Conservation (phyloP, 768 basidiomycete species). For the Boletus tylopilopsis region DNA sequence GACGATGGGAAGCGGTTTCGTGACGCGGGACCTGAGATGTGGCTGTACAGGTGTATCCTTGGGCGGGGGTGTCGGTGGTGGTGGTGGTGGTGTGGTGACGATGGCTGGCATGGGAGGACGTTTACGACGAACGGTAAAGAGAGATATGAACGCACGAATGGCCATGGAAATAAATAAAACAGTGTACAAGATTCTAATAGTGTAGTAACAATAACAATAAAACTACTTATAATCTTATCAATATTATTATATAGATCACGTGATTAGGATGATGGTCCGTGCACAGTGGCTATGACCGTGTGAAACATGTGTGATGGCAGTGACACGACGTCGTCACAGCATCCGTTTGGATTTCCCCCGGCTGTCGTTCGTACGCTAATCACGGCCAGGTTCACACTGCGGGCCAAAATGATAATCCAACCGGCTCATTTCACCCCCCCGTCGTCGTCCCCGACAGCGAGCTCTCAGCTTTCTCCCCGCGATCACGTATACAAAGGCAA, state of each 20-base stretch:
- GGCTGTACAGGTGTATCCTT: slow-evolving; percentile 13
- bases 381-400: slow-evolving; percentile 35
- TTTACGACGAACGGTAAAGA: slow-evolving; percentile 12
- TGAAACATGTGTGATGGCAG: slow-evolving; percentile 24
- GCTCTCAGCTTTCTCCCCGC: slow-evolving; percentile 7
- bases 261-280: slow-evolving; percentile 22
- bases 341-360: slow-evolving; percentile 32
- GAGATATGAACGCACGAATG: slow-evolving; percentile 11
- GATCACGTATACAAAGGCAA: slow-evolving; percentile 54
- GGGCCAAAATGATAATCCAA: slow-evolving; percentile 32
- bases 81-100: not conserved
- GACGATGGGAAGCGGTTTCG: slow-evolving; percentile 22
- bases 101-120: slow-evolving; percentile 11
- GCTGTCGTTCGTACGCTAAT: slow-evolving; percentile 36
- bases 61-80: slow-evolving; percentile 21
- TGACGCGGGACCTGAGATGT: not conserved
- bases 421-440: slow-evolving; percentile 14
- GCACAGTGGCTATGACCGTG: slow-evolving; percentile 23
- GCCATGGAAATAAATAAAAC: slow-evolving; percentile 9
- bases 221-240: too few species aligned
- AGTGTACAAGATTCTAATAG: too few species aligned
- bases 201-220: too few species aligned
- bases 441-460: slow-evolving; percentile 17
- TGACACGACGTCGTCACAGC: slow-evolving; percentile 29
- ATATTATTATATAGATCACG: slow-evolving; percentile 4